phyloP scores from a whole-genome alignment of 2,329 filamentous ascomycete genomes.

The Neopestalotiopsis sp. region DNA sequence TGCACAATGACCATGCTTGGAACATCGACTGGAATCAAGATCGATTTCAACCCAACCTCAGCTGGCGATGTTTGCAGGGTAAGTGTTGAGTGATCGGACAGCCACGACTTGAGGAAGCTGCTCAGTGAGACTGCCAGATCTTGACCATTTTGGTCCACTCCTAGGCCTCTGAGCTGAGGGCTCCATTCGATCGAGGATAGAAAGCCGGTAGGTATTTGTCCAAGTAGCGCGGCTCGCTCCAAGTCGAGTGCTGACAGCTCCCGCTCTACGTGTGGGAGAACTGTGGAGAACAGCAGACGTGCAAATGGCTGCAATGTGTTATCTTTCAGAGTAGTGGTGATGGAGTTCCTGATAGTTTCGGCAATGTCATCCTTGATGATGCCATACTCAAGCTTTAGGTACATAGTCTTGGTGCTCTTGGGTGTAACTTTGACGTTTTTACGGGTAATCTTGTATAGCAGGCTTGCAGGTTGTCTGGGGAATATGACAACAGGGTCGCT shows the following conservation, averaged over 20 bases:
- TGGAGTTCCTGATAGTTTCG: conserved; percentile 47
- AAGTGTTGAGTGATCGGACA: conserved; percentile 38
- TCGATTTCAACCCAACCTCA: conserved; percentile 57
- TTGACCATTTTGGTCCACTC: conserved; percentile 40
- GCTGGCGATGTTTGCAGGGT: conserved; percentile 35
- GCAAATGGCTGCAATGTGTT: conserved; percentile 51
- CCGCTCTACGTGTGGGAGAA: conserved; percentile 49
- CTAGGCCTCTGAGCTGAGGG: conserved; percentile 55
- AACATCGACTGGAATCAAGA: conserved; percentile 89
- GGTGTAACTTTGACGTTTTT: conserved; percentile 44
- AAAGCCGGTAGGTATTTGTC: conserved; percentile 54
- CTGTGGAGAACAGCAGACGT: conserved; percentile 49
- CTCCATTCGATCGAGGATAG: conserved; percentile 53
- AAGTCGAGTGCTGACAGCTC: conserved; percentile 56
- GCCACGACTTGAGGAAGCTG: conserved; percentile 44
- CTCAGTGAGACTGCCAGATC: conserved; percentile 36
- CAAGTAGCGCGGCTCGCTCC: conserved; percentile 60
- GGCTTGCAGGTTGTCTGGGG: conserved; percentile 77
- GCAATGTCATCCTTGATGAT: conserved; percentile 78
- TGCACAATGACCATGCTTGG: conserved; percentile 83
- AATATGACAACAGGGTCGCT: conserved; percentile 69
- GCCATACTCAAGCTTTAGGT: conserved; percentile 76
- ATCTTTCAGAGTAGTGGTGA: conserved; percentile 45
- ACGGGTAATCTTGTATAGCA: conserved; percentile 78
- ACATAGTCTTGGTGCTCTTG: conserved; percentile 54